Evolutionary conservation across 371 early-diverging fungal genomes (phyloP), one percentile per base, ranked within the genome.

Genomic region (Actinomortierella wolfii): DNA sequence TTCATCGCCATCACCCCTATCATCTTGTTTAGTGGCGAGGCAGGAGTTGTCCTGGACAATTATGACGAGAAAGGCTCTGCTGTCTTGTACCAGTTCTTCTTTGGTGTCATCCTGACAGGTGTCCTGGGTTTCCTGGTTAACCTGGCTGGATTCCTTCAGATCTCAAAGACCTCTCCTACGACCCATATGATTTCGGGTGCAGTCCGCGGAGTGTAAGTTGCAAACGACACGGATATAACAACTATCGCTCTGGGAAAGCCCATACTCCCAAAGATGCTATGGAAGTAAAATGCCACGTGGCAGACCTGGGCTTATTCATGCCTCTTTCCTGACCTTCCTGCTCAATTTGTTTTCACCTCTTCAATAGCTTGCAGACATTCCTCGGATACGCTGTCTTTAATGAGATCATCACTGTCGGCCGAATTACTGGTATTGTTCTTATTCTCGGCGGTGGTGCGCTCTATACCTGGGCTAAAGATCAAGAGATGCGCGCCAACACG

Each of bases 61-160:
- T 58, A 54, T 26, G 40, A 13, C 14, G 6, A 39, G 41, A 23
- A 42, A 15, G 43, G 39, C 28, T 47, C 29, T n/a, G 17, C 18
- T 15, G 20, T n/a, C n/a, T 13, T 59, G 18, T 20, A 41, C n/a
- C 66, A 52, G 1, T 61, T 67, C 54, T 14, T 74, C 8, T 39
- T 62, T 18, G 68, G 65, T n/a, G 66, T 57, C 26, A 21, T 75
- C 28, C n/a, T 75, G 21, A 71, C 68, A 57, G 82, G 82, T 9
- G 43, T 79, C 13, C 67, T 77, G 44, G 82, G 82, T 3, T 78
- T 80, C 57, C 63, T 82, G 18, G 71, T 80, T 39, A 82, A 82
- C 64, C 40, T 82, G 7, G 80, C 80, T 5, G 81, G 82, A 39
- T 80, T 82, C 59, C 67, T 81, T n/a, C 79, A 81, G 51, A 81